Evolutionary conservation across 306 rosid genomes (phyloP).

Genomic region (Biancaea sappan): DNA sequence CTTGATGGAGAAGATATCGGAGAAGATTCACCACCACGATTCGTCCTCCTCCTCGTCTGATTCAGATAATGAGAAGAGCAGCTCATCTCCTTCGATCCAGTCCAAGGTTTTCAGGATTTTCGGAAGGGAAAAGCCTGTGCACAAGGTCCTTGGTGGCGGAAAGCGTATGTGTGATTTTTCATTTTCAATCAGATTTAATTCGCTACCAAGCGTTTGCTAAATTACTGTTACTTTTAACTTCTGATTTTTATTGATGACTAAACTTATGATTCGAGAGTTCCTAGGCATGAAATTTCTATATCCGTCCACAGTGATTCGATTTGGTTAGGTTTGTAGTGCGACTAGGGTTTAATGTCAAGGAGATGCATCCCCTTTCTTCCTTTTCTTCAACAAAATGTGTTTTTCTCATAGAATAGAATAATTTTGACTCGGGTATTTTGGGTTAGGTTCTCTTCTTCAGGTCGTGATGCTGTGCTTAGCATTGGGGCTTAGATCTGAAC

Average conservation of each 20-base stretch:
- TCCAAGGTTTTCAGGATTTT: conserved; percentile 68
- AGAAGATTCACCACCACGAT: conserved; percentile 70
- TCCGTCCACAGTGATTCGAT: background rate
- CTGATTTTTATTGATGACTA: background rate
- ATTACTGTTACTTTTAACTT: background rate
- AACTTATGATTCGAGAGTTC: background rate
- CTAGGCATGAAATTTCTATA: background rate
- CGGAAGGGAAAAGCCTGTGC: conserved; percentile 88
- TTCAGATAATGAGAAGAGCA: conserved; percentile 56
- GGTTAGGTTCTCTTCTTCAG: background rate
- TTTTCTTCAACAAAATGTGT: background rate
- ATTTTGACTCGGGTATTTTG: background rate
- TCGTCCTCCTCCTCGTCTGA: conserved; percentile 71
- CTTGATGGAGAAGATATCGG: conserved; percentile 64
- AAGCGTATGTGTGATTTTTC: conserved; percentile 56
- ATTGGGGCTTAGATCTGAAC: conserved; percentile 39
- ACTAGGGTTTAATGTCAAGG: conserved; percentile 35
- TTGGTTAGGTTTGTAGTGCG: background rate
- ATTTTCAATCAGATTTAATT: background rate
- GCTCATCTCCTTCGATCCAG: conserved; percentile 47
- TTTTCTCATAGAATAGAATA: background rate
- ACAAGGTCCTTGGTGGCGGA: conserved; percentile 90
- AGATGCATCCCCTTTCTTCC: background rate
- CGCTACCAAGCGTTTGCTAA: background rate
- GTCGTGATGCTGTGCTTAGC: background rate